These are phyloP conservation scores for Pichia occidentalis DNA, from an alignment of 805 yeast species.

Conservation along the genomic window DNA sequence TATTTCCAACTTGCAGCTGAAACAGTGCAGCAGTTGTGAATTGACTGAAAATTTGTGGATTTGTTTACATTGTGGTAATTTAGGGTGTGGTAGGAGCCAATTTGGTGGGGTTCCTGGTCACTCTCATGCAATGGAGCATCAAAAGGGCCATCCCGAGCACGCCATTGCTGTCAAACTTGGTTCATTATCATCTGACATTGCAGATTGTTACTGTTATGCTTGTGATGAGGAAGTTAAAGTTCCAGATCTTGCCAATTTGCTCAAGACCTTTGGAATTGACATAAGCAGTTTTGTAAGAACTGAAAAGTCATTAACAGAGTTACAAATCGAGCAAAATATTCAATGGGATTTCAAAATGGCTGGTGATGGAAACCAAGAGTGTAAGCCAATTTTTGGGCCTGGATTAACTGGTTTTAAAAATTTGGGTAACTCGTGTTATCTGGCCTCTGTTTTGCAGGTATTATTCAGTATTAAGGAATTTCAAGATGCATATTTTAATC, in stretches of 20 bases:
- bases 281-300: conserved; percentile 52
- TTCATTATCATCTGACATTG: conserved; percentile 69
- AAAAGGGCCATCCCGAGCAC: conserved; percentile 46
- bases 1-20: conserved; percentile 26
- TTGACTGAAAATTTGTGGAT: conserved; percentile 82
- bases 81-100: conserved; percentile 94
- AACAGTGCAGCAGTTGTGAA: conserved; percentile 52
- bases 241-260: conserved; percentile 42
- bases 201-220: conserved; percentile 82
- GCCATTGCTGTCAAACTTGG: conserved; percentile 88
- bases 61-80: conserved; percentile 82
- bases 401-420: conserved; percentile 81
- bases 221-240: conserved; percentile 88
- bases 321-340: conserved; percentile 87
- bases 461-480: conserved; percentile 44
- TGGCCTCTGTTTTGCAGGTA: conserved; percentile 74
- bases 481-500: conserved; percentile 33
- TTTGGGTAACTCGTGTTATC: conserved; percentile 88
- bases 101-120: conserved; percentile 93
- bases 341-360: conserved; percentile 89
- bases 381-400: conserved; percentile 64
- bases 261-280: conserved; percentile 64
- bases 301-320: conserved; percentile 81
- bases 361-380: conserved; percentile 58
- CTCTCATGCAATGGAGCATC: conserved; percentile 82